Conservation (phyloP, 352 stramenopile genomes). For the Pythium dissimile region DNA sequence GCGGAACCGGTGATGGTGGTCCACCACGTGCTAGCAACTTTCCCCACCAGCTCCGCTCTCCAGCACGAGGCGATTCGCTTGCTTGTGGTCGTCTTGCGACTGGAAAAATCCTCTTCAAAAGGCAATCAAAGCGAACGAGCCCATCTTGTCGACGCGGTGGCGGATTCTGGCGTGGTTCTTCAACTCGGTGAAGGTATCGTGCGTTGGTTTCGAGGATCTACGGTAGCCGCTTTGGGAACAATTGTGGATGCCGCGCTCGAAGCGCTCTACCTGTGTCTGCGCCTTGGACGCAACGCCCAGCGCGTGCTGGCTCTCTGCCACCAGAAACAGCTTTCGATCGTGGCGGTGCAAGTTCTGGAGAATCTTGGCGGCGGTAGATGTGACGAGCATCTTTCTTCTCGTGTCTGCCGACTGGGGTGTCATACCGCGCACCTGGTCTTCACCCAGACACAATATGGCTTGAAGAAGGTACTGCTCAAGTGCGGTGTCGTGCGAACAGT, state of each 20-base stretch:
- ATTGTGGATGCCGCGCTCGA: neutral
- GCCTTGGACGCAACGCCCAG: neutral
- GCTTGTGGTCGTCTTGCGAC: slow-evolving; percentile 1
- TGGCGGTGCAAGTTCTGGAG: neutral
- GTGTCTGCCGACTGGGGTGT: too few relatives aligned
- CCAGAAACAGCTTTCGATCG: neutral
- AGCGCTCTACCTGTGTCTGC: slow-evolving; percentile 10
- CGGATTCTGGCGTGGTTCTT: slow-evolving; percentile 3
- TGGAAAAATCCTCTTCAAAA: slow-evolving; percentile 2
- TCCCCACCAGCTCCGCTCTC: slow-evolving; percentile 2
- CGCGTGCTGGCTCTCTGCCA: slow-evolving; percentile 10
- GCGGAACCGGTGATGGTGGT: slow-evolving; percentile 8
- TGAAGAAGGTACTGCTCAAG: neutral
- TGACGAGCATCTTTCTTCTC: too few relatives aligned
- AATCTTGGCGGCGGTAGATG: neutral
- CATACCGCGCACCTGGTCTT: neutral
- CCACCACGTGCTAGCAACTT: slow-evolving; percentile 1
- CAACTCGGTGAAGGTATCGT: slow-evolving; percentile 1
- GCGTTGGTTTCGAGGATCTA: neutral
- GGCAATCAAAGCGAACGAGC: neutral
- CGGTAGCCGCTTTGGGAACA: neutral
- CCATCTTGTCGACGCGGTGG: neutral
- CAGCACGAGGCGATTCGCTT: slow-evolving; percentile 6
- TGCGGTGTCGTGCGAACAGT: neutral
- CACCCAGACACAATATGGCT: neutral